Percentiles rank a stretch among this genome's conserved stretches.
Conservation (phyloP, 2,329 filamentous ascomycete species). For the Hymenoscyphus repandus region DNA sequence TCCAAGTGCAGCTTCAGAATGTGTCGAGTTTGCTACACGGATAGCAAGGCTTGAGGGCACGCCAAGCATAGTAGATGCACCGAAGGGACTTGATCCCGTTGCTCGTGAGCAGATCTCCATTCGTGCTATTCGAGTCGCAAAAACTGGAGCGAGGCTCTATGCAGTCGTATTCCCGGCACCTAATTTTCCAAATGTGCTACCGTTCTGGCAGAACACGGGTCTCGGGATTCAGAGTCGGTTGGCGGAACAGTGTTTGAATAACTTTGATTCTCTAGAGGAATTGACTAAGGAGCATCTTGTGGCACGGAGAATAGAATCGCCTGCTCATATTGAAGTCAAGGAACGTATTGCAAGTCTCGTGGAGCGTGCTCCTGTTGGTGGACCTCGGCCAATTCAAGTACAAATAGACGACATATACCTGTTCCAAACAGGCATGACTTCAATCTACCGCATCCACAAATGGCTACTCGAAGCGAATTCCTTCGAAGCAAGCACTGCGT, state of each 20-base stretch:
- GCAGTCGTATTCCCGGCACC: constrained; percentile 37
- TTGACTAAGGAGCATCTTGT: constrained; percentile 29
- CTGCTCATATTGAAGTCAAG: constrained; percentile 36
- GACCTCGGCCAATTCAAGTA: constrained; percentile 11
- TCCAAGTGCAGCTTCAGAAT: constrained; percentile 14
- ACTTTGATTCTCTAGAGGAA: constrained; percentile 33
- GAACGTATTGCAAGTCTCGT: constrained; percentile 39
- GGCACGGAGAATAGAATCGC: constrained; percentile 32
- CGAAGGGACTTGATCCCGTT: background rate
- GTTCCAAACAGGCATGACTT: constrained; percentile 50
- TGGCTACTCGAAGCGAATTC: constrained; percentile 33
- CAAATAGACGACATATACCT: constrained; percentile 44
- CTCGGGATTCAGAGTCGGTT: constrained; percentile 42
- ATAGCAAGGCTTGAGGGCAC: background rate
- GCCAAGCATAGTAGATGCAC: background rate
- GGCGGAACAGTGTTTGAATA: constrained; percentile 39
- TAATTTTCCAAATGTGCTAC: constrained; percentile 35
- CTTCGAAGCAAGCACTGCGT: constrained; percentile 32
- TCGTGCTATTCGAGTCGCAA: constrained; percentile 16
- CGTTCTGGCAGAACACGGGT: constrained; percentile 43
- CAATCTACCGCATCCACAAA: constrained; percentile 41
- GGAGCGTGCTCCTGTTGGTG: constrained; percentile 33
- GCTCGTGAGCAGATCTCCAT: constrained; percentile 11
- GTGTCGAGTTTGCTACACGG: constrained; percentile 15
- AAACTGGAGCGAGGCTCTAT: constrained; percentile 35